Base-by-base conservation (phyloP, 768 basidiomycete genomes). In the Phallus indusiatus region DNA sequence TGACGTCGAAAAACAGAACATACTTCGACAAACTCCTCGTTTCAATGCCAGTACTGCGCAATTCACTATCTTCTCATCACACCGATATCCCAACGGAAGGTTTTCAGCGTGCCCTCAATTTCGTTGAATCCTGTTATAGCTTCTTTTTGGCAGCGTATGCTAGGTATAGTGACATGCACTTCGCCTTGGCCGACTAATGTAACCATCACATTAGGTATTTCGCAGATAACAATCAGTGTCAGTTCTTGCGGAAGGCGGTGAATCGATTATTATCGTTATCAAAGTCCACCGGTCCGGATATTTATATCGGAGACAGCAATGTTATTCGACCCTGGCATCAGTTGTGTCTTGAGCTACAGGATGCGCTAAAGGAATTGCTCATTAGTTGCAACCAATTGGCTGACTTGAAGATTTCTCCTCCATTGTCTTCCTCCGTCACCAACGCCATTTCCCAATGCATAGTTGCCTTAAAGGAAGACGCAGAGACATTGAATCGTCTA, bases 51-150 rank as follows among this genome's bases (percentile, higher is more conserved):
- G 74, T 74, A 6, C 74, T 97, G 28, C 77, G 90, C 49, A 73
- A 73, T 5, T 76, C 80, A 1, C 73, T 92, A 22, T 74, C 79
- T 7, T 69, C 76, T 50, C 95, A 97, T 69, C 89, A 94, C 67
- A 68, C 77, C 0, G 96, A 98, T 67, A 65, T 98, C 51, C 78
- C 81, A 10, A 92, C 90, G n/a, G 85, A 88, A 14, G 95, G 98
- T 60, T 74, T 97, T 17, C 86, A 86, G 66, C 80, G 91, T 61
- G 90, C 86, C 7, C 69, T 88, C 17, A 83, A 81, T 63, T 79
- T 88, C 59, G 76, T 92, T 5, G 93, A 97, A 69, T 91, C 86
- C 47, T 14, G 42, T 11, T 42, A 42, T 42, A 79, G 83, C 1
- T 86, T 92, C 68, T 78, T 78, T 3, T 71, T 86, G 52, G 77